Evolutionary conservation across 345 rosid genomes (phyloP).

Genomic region (Murraya koenigii): DNA sequence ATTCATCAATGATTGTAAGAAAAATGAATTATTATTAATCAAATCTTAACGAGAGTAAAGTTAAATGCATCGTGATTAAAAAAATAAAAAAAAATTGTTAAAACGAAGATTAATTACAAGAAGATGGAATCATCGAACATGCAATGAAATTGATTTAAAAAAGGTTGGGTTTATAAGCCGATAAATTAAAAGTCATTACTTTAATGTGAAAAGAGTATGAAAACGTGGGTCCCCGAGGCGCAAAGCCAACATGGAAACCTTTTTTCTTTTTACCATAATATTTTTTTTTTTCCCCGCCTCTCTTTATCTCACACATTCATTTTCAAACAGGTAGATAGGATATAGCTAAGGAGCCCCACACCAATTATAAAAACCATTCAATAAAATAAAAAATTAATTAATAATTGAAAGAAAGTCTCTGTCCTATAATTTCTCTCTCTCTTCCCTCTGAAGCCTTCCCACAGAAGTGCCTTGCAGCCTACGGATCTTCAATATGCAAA

Average conservation of each 20-base stretch:
- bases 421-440: not conserved
- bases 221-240: conserved; percentile 31
- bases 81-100: not conserved
- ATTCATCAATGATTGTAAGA: not conserved
- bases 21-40: not conserved
- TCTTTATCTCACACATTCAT: conserved; percentile 8
- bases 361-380: too few relatives aligned
- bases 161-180: conserved; percentile 23
- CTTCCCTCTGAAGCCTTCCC: conserved; percentile 35
- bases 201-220: conserved; percentile 14
- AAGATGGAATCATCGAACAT: not conserved
- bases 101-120: not conserved
- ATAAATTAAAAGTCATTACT: conserved; percentile 17
- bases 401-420: not conserved
- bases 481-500: conserved; percentile 54
- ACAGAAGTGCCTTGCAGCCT: conserved; percentile 55
- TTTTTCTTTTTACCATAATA: conserved; percentile 15
- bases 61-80: not conserved
- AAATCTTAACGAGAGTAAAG: not conserved
- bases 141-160: not conserved
- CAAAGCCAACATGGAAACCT: not conserved
- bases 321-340: conserved; percentile 43
- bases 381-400: too few relatives aligned
- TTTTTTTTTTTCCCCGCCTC: not conserved
- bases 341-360: conserved; percentile 14